Evolutionary conservation across 2,329 filamentous ascomycete genomes (phyloP).

Genomic region (Exophiala viscosa): DNA sequence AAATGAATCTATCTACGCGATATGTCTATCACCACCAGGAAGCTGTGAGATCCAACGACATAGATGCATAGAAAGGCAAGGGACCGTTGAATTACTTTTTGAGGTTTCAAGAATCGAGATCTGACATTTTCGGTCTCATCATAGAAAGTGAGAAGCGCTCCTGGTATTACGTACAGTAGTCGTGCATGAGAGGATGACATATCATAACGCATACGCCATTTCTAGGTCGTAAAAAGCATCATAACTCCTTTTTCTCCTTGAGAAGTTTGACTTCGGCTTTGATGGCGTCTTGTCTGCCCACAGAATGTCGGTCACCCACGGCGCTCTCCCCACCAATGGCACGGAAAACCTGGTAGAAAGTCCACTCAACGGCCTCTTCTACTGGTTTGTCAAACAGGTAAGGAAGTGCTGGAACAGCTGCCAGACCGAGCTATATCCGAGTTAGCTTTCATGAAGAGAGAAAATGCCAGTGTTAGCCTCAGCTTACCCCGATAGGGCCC

Average conservation of each 20-base stretch:
- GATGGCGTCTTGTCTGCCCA: constrained; percentile 24
- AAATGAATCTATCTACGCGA: too few relatives aligned
- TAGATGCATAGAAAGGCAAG: too few relatives aligned
- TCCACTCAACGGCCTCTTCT: constrained; percentile 84
- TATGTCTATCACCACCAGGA: too few relatives aligned
- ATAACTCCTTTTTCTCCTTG: constrained; percentile 25
- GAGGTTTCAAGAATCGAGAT: too few relatives aligned
- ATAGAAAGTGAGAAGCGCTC: too few relatives aligned
- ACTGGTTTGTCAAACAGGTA: constrained; percentile 67
- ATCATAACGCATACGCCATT: neutral
- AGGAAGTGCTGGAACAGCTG: constrained; percentile 38
- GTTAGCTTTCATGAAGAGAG: constrained; percentile 8
- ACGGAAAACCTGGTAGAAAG: constrained; percentile 78
- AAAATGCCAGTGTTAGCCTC: neutral
- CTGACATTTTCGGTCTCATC: too few relatives aligned
- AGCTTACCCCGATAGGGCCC: constrained; percentile 81
- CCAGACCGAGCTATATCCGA: constrained; percentile 54
- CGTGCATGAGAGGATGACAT: neutral
- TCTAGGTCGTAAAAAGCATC: neutral
- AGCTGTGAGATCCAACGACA: too few relatives aligned
- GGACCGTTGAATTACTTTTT: too few relatives aligned
- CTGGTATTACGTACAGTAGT: too few relatives aligned
- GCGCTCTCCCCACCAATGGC: constrained; percentile 63
- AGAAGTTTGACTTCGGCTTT: constrained; percentile 16
- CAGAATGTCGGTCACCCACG: constrained; percentile 35